Conservation (phyloP, 2,329 filamentous ascomycete genomes). For the Hypoxylon sp. region DNA sequence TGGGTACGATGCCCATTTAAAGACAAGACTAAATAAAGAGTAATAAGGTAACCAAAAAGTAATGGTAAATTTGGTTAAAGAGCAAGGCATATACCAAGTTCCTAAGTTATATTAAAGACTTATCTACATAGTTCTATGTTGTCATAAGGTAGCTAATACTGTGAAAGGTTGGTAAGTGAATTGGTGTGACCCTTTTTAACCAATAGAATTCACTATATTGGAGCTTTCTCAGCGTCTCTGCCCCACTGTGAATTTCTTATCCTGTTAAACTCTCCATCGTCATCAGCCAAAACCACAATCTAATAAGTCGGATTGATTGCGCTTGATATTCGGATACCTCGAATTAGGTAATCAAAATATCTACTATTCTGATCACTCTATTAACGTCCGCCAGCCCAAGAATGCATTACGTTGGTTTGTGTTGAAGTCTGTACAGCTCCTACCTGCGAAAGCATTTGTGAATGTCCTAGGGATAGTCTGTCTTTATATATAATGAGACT, state of each 20-base stretch:
- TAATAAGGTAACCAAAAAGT: neutral
- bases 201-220: conserved; percentile 28
- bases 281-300: neutral
- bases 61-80: neutral
- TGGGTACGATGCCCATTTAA: too few relatives aligned
- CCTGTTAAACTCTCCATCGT: neutral
- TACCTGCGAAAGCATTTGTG: neutral
- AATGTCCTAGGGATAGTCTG: too few relatives aligned
- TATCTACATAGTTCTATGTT: neutral
- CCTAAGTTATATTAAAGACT: neutral
- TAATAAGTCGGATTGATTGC: neutral
- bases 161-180: neutral
- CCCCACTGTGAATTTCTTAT: conserved; percentile 24
- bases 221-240: conserved; percentile 6
- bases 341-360: neutral
- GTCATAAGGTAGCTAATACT: neutral
- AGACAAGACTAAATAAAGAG: too few relatives aligned
- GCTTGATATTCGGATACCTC: neutral
- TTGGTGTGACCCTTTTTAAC: neutral
- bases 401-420: neutral
- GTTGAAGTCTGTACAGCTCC: neutral
- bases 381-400: neutral
- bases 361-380: neutral
- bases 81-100: neutral
- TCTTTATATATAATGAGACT: conserved; percentile 50